A percentile compares a stretch with the other conserved stretches of the same genome.
Evolutionary conservation across 768 basidiomycete genomes (phyloP).

Genomic region (Clavaria fumosa): DNA sequence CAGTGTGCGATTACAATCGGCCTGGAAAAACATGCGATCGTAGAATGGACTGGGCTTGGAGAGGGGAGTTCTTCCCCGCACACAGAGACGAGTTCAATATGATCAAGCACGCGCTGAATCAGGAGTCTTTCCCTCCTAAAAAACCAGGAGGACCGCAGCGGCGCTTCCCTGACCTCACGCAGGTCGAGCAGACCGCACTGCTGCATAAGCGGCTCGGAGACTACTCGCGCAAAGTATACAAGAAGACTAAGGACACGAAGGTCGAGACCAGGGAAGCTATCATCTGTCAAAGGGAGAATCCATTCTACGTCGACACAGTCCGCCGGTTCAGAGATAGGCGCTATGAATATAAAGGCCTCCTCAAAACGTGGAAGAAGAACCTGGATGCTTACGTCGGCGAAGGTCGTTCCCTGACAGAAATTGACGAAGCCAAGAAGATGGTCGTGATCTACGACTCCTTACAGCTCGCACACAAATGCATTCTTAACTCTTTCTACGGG

Average conservation of each 20-base stretch:
- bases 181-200: conserved; percentile 78
- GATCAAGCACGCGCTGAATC: conserved; percentile 93
- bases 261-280: conserved; percentile 88
- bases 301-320: conserved; percentile 98
- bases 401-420: conserved; percentile 62
- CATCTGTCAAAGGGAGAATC: conserved; percentile 94
- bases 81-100: conserved; percentile 97
- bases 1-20: conserved; percentile 95
- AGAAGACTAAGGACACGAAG: conserved; percentile 95
- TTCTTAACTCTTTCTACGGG: conserved; percentile 98
- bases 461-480: conserved; percentile 98
- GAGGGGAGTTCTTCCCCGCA: conserved; percentile 96
- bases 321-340: conserved; percentile 92
- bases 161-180: conserved; percentile 68
- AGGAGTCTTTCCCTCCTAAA: conserved; percentile 81
- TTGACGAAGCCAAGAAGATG: conserved; percentile 98
- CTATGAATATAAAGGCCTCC: conserved; percentile 97
- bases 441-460: conserved; percentile 96
- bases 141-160: conserved; percentile 57
- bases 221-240: conserved; percentile 97
- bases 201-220: conserved; percentile 95
- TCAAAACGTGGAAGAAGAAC: conserved; percentile 99
- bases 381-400: conserved; percentile 60
- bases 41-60: conserved; percentile 93
- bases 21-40: conserved; percentile 93